Conservation (phyloP, 2,329 filamentous ascomycete species). For the Beauveria rudraprayagi region DNA sequence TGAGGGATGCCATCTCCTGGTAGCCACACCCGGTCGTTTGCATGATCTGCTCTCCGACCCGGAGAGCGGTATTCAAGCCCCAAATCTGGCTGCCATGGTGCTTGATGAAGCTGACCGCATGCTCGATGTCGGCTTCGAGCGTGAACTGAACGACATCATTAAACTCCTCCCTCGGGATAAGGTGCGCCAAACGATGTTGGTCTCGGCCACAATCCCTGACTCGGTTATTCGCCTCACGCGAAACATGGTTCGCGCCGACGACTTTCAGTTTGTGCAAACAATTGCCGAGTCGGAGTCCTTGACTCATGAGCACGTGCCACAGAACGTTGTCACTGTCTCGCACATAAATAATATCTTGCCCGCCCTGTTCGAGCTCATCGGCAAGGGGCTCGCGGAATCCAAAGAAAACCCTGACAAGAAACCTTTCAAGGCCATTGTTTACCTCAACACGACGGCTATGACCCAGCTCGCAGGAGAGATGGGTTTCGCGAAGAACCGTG, state of each 20-base stretch:
- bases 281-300: constrained; percentile 72
- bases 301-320: constrained; percentile 78
- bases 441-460: constrained; percentile 71
- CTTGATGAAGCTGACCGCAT: constrained; percentile 97
- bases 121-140: constrained; percentile 84
- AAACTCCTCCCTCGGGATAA: constrained; percentile 55
- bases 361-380: constrained; percentile 65
- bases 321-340: constrained; percentile 60
- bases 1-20: constrained; percentile 78
- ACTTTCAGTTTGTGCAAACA: constrained; percentile 89
- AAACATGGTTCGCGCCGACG: constrained; percentile 63
- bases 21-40: constrained; percentile 84
- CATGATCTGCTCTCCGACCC: constrained; percentile 70
- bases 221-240: constrained; percentile 76
- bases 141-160: constrained; percentile 56
- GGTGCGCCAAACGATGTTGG: constrained; percentile 83
- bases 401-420: constrained; percentile 28
- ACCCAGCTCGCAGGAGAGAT: constrained; percentile 57
- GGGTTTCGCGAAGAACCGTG: constrained; percentile 28
- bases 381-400: constrained; percentile 46
- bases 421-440: constrained; percentile 95
- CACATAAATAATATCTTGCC: constrained; percentile 73
- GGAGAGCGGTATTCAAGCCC: constrained; percentile 56
- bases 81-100: constrained; percentile 81
- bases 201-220: constrained; percentile 84